Evolutionary conservation across 106 monocot genomes (phyloP).

Genomic region (Ottelia alismoides): DNA sequence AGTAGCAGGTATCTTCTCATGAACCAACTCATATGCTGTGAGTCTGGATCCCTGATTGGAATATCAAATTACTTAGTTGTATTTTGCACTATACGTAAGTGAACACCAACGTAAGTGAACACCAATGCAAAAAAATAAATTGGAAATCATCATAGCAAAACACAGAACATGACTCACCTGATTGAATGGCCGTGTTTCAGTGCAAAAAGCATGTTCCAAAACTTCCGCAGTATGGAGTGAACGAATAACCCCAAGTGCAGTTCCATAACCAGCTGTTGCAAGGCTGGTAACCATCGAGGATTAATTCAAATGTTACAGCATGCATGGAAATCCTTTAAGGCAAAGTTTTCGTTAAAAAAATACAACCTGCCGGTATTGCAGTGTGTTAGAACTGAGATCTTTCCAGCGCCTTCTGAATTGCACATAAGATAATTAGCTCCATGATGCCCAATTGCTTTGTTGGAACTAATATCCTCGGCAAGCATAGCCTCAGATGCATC

Average conservation of each 20-base stretch:
- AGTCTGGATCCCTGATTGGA: conserved; percentile 98
- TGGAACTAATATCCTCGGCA: conserved; percentile 61
- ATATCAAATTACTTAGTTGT: no score
- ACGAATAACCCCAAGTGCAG: conserved; percentile 94
- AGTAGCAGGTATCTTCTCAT: conserved; percentile 88
- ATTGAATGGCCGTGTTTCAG: conserved; percentile 97
- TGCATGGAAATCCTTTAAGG: no score
- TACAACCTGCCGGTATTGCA: conserved; percentile 99
- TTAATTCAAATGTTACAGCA: no score
- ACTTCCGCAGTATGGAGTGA: conserved; percentile 54
- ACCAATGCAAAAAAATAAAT: neutral
- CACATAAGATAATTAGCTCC: conserved; percentile 50
- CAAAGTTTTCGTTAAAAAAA: no score
- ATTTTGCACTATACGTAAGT: no score
- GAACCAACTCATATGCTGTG: conserved; percentile 90
- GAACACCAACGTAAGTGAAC: neutral
- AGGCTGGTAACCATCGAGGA: conserved; percentile 31
- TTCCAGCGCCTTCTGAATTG: conserved; percentile 17
- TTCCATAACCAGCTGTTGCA: conserved; percentile 98
- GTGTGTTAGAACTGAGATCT: conserved; percentile 73
- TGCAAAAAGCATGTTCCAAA: conserved; percentile 75
- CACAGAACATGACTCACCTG: no score
- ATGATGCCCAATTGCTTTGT: conserved; percentile 86
- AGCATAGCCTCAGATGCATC: conserved; percentile 90
- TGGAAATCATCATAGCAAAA: neutral